These are phyloP conservation scores for Trypanosoma mega DNA, from an alignment of 208 protist species.

Conservation along the genomic window DNA sequence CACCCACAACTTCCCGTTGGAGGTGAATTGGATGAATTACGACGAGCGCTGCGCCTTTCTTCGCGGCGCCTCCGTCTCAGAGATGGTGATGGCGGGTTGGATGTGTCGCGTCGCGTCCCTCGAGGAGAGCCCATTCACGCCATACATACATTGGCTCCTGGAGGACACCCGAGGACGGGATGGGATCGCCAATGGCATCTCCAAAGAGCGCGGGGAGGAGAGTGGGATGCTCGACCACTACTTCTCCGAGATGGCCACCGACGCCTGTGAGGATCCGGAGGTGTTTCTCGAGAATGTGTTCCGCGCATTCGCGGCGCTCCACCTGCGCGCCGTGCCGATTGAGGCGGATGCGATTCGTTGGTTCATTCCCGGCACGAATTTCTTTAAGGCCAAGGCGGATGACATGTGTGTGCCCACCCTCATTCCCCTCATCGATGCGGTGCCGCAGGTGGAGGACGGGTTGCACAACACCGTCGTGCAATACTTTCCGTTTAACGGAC, in stretches of 20 bases:
- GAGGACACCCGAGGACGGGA: conserved; percentile 85
- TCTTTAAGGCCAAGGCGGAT: conserved; percentile 78
- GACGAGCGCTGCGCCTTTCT: conserved; percentile 64
- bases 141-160: conserved; percentile 77
- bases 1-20: conserved; percentile 58
- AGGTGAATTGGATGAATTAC: conserved; percentile 90
- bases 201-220: conserved; percentile 72
- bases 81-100: conserved; percentile 76
- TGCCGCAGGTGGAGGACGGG: conserved; percentile 77
- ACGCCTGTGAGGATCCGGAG: conserved; percentile 85
- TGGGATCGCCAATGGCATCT: conserved; percentile 73
- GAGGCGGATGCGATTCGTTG: conserved; percentile 54
- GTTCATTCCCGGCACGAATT: conserved; percentile 78
- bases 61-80: conserved; percentile 41
- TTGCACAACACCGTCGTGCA: conserved; percentile 76
- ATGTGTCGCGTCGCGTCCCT: conserved; percentile 74
- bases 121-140: conserved; percentile 65
- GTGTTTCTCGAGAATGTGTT: conserved; percentile 82
- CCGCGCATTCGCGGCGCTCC: conserved; percentile 59
- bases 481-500: conserved; percentile 61
- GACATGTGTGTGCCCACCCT: conserved; percentile 88
- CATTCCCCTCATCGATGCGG: conserved; percentile 76
- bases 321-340: conserved; percentile 75
- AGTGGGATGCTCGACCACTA: conserved; percentile 71
- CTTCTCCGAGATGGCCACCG: conserved; percentile 81